These are phyloP conservation scores for Fusarium sp. DNA, from an alignment of 2,329 filamentous ascomycete species.

Conservation along the genomic window DNA sequence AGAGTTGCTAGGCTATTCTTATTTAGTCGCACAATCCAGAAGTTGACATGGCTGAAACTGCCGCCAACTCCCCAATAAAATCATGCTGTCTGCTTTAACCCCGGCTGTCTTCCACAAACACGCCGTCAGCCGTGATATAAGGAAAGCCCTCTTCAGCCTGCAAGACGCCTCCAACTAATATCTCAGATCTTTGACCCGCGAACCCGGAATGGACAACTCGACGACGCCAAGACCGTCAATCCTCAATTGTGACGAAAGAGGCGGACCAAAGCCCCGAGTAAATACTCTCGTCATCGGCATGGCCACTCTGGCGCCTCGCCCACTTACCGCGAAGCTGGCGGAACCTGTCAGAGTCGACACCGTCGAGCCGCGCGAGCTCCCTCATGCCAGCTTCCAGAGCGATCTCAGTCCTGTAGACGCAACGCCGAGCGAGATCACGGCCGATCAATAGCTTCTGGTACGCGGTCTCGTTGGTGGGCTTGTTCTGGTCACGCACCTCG, in stretches of 20 bases:
- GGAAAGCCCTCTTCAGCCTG: not conserved
- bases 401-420: not conserved
- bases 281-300: not conserved
- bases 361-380: slow-evolving; percentile 22
- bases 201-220: not conserved
- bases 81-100: not conserved
- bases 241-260: not conserved
- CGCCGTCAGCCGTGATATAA: not conserved
- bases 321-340: slow-evolving; percentile 16
- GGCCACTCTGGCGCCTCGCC: not conserved
- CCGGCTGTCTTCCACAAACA: not conserved
- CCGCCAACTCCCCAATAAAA: not conserved
- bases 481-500: not conserved
- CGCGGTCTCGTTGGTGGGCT: not conserved
- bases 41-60: not conserved
- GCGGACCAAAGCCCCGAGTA: not conserved
- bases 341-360: slow-evolving; percentile 6
- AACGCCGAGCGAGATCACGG: not conserved
- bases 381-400: slow-evolving; percentile 8
- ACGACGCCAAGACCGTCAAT: not conserved
- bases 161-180: not conserved
- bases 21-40: not conserved
- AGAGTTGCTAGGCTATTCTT: not conserved
- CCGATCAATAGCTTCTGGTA: no score
- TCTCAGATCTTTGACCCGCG: not conserved